Evolutionary conservation across 164 flowering plant species (phyloP), one percentile per base, ranked within the genome.

Genomic region (Berberis vulgaris): DNA sequence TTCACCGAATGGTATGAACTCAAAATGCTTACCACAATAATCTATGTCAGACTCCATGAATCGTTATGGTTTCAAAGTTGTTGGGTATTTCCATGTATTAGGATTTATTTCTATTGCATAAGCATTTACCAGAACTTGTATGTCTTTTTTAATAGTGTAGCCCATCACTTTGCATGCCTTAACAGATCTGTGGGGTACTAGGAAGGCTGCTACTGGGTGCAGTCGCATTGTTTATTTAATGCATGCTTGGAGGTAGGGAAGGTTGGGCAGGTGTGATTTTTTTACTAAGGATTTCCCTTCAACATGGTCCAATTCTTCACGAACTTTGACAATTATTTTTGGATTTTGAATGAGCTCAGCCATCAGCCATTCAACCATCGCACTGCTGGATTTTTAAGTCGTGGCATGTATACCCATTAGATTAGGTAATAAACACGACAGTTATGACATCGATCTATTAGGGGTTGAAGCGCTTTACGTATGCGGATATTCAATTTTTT

Each of bases 171-270:
- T n/a, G 52, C 64, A 58, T 4, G 59, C 10, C 54, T 61, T 54
- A 8, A 9, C 40, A 5, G 54, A 54, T 39, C 65, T 50, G 44
- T 60, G 73, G 41, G 75, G 73, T 2, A 69, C 57, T 7, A 72
- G 68, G 42, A 75, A 65, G 2, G 78, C 75, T 11, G 63, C 73
- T 1, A 71, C 71, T 1, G 76, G 79, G 49, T 72, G 73, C 45
- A 76, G 44, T 26, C 79, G 66, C 49, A 75, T 57, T 42, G 73
- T 61, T 46, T 76, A 73, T 52, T 69, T 72, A 3, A 61, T 10
- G 38, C 78, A 67, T 3, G 75, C 73, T 38, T 71, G 65, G 2
- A 75, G 63, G 60, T 68, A 75, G 7, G 66, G 62, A 38, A 75
- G 66, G 0, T 54, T 43, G 8, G 62, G 42, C 3, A 72, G 49